Conservation (phyloP, 441 rosid species). For the Pelargonium fulgidum region DNA sequence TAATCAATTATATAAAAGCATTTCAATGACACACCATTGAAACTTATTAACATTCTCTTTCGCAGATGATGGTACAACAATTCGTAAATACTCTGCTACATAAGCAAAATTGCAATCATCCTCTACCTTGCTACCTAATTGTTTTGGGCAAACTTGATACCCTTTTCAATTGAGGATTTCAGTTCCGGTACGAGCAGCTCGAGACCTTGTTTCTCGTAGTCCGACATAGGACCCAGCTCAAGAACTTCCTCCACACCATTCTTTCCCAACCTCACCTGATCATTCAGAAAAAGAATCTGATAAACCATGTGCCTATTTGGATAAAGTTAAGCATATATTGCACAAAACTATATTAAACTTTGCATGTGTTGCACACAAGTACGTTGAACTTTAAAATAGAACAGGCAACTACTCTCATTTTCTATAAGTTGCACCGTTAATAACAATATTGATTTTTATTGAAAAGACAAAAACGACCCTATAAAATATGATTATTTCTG, state of each 20-base stretch:
- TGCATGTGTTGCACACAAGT: too few relatives aligned
- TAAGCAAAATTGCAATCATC: not conserved
- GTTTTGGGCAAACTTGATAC: constrained; percentile 27
- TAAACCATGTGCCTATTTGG: not conserved
- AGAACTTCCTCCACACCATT: constrained; percentile 30
- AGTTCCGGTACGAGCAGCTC: constrained; percentile 29
- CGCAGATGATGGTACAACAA: not conserved
- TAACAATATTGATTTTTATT: too few relatives aligned
- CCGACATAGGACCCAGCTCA: constrained; percentile 26
- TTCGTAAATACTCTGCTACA: not conserved
- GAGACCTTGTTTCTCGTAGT: constrained; percentile 26
- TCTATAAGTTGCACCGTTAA: too few relatives aligned
- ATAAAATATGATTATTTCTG: too few relatives aligned
- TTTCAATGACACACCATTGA: not conserved
- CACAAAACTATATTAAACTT: too few relatives aligned
- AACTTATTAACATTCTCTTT: not conserved
- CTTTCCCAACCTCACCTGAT: constrained; percentile 31
- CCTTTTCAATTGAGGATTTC: constrained; percentile 31
- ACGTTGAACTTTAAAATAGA: too few relatives aligned
- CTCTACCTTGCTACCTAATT: constrained; percentile 2
- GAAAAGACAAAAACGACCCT: too few relatives aligned
- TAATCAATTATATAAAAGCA: not conserved
- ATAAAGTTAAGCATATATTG: too few relatives aligned
- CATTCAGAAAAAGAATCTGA: not conserved
- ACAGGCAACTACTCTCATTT: too few relatives aligned